A percentile compares a stretch with the other conserved stretches of the same genome.
Evolutionary conservation across 2,329 filamentous ascomycete genomes (phyloP).

Genomic region (Pseudogymnoascus sp.): DNA sequence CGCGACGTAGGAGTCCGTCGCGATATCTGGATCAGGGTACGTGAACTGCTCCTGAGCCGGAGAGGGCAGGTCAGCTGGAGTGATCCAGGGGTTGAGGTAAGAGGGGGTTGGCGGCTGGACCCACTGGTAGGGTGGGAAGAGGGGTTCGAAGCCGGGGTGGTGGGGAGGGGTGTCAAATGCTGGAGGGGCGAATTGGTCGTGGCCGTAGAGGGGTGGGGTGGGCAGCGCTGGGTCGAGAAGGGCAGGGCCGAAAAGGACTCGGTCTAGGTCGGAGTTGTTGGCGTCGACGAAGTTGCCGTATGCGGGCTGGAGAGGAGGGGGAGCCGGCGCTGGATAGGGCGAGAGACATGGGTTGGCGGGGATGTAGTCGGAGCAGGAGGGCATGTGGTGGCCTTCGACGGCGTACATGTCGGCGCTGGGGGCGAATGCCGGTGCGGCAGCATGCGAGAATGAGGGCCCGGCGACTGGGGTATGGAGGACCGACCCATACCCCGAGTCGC

Average conservation of each 20-base stretch:
- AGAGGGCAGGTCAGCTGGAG: background rate
- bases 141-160: background rate
- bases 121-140: background rate
- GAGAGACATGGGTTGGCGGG: background rate
- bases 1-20: background rate
- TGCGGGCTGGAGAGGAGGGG: background rate
- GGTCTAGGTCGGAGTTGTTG: background rate
- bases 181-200: background rate
- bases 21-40: background rate
- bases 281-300: background rate
- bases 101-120: background rate
- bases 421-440: background rate
- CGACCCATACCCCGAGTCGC: background rate
- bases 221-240: too few relatives aligned
- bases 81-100: background rate
- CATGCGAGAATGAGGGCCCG: background rate
- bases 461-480: background rate
- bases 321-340: background rate
- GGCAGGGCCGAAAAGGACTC: too few relatives aligned
- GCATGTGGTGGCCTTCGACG: background rate
- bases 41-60: background rate
- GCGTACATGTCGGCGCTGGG: background rate
- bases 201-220: background rate
- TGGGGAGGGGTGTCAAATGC: background rate
- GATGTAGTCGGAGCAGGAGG: background rate